phyloP scores from a whole-genome alignment of 306 rosid species.

The Castanospermum australe region DNA sequence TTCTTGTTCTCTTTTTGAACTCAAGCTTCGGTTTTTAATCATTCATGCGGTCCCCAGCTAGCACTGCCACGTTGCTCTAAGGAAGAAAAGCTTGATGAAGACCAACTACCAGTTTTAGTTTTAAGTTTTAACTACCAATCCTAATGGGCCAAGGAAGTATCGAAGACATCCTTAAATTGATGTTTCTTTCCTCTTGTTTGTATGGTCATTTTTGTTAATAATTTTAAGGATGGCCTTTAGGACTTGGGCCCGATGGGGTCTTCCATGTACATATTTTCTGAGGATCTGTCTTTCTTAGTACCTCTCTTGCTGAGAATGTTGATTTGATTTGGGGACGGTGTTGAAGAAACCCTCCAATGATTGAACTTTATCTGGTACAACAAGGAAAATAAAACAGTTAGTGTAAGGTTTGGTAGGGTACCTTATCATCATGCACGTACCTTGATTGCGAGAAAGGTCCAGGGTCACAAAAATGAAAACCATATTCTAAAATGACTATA shows the following conservation, averaged over 20 bases:
- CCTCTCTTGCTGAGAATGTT: neutral
- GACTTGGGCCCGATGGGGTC: neutral
- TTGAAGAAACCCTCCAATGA: neutral
- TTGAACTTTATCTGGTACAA: too few relatives aligned
- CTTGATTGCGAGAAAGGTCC: neutral
- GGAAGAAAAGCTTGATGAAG: conserved; percentile 13
- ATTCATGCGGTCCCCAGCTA: conserved; percentile 21
- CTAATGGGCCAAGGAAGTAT: neutral
- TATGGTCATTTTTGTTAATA: neutral
- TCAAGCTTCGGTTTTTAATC: conserved; percentile 26
- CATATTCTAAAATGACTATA: neutral
- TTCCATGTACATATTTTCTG: neutral
- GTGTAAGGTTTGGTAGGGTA: neutral
- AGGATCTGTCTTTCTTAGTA: neutral
- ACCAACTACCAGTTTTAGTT: conserved; percentile 25
- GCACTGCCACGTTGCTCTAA: neutral
- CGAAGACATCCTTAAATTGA: neutral
- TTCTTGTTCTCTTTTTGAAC: conserved; percentile 5
- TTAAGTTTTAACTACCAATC: conserved; percentile 17
- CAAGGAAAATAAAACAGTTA: too few relatives aligned
- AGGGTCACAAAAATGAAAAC: neutral
- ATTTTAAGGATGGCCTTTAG: neutral
- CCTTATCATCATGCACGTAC: neutral
- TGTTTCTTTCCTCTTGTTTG: neutral
- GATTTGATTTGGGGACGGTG: neutral